phyloP scores from a whole-genome alignment of 208 protist species.

The Vickermania ingenoplastis region DNA sequence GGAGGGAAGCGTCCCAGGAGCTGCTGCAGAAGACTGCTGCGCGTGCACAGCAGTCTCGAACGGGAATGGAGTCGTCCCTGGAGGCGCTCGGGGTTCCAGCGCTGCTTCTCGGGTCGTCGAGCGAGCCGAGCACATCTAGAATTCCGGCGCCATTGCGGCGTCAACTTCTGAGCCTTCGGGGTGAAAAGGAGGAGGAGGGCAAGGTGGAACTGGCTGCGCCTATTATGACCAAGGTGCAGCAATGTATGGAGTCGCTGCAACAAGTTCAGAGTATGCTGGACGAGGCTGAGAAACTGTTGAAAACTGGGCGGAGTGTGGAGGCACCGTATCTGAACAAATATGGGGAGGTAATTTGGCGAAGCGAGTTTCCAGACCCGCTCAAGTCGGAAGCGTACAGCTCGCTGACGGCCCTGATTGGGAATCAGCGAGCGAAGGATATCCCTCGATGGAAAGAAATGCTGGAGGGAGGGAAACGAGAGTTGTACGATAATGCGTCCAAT shows the following conservation, averaged over 20 bases:
- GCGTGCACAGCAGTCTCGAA: constrained; percentile 20
- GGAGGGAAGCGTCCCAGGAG: constrained; percentile 56
- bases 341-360: constrained; percentile 73
- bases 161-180: constrained; percentile 42
- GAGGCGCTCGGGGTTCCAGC: constrained; percentile 47
- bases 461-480: constrained; percentile 21
- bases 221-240: background rate
- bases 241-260: constrained; percentile 27
- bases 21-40: constrained; percentile 31
- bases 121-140: constrained; percentile 25
- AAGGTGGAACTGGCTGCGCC: background rate
- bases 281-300: constrained; percentile 42
- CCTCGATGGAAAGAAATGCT: constrained; percentile 41
- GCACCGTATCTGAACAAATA: constrained; percentile 40
- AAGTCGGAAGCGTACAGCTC: constrained; percentile 45
- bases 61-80: constrained; percentile 23
- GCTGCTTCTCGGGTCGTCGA: constrained; percentile 49
- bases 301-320: constrained; percentile 42
- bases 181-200: background rate
- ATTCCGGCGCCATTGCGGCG: constrained; percentile 56
- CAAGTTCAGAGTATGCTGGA: constrained; percentile 37
- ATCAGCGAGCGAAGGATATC: constrained; percentile 42
- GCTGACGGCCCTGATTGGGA: constrained; percentile 32
- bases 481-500: constrained; percentile 43
- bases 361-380: constrained; percentile 22